phyloP scores from a whole-genome alignment of 2,329 filamentous ascomycete species.

The Fusarium miscanthi region DNA sequence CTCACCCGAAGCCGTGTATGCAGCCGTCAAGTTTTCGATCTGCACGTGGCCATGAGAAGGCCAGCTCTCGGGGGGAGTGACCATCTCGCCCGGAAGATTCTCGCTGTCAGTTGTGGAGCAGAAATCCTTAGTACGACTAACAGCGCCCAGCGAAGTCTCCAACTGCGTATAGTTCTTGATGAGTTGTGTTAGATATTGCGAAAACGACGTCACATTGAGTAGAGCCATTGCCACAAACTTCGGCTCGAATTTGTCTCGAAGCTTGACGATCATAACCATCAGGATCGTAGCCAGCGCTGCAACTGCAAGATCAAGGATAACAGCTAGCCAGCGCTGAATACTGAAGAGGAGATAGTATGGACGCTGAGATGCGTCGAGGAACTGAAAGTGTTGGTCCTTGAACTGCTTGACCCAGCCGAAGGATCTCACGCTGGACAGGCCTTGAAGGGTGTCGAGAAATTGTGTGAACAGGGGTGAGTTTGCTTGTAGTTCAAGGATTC shows the following conservation, averaged over 20 bases:
- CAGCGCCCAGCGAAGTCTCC: conserved; percentile 35
- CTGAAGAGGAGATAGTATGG: conserved; percentile 57
- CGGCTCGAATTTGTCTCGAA: conserved; percentile 37
- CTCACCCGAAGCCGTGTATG: conserved; percentile 40
- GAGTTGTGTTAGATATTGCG: conserved; percentile 45
- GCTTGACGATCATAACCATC: conserved; percentile 57
- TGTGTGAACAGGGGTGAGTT: conserved; percentile 47
- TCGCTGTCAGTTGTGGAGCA: conserved; percentile 13
- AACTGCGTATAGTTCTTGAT: conserved; percentile 50
- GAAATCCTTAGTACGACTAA: conserved; percentile 19
- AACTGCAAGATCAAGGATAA: conserved; percentile 60
- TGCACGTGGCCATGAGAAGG: conserved; percentile 33
- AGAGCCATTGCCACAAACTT: conserved; percentile 43
- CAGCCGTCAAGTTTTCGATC: conserved; percentile 46
- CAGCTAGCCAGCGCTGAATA: conserved; percentile 61
- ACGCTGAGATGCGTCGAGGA: conserved; percentile 51
- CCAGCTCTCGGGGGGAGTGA: neutral
- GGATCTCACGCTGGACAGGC: conserved; percentile 49
- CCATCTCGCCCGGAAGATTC: neutral
- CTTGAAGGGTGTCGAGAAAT: conserved; percentile 44
- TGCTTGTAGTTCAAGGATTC: conserved; percentile 47
- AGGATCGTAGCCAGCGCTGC: conserved; percentile 57
- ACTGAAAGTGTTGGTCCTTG: conserved; percentile 21
- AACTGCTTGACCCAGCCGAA: conserved; percentile 47
- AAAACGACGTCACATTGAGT: conserved; percentile 47